Conservation (phyloP, 2,329 filamentous ascomycete species). For the Cylindrodendrum hubeiense region DNA sequence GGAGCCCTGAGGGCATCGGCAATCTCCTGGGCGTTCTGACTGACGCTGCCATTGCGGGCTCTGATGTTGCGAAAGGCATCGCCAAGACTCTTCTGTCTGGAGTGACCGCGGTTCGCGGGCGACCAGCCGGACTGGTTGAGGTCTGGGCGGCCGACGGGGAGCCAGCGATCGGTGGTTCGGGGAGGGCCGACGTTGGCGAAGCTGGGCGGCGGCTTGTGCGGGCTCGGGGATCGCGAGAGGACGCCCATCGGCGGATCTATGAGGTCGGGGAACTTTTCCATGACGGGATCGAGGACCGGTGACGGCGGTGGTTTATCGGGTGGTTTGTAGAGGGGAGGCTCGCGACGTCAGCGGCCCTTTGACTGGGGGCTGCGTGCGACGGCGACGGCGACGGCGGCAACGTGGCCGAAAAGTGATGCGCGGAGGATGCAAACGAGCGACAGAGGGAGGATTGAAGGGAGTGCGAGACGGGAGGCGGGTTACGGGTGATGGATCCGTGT, state of each 20-base stretch:
- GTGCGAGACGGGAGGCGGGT: slow-evolving; percentile 2
- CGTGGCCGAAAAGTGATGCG: slow-evolving; percentile 14
- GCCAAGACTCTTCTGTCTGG: slow-evolving; percentile 85
- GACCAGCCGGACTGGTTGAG: slow-evolving; percentile 40
- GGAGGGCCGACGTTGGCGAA: slow-evolving; percentile 46
- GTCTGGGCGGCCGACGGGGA: slow-evolving; percentile 40
- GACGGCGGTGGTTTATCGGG: neutral
- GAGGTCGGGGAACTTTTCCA: slow-evolving; percentile 71
- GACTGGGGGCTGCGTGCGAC: slow-evolving; percentile 5
- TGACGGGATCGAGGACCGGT: slow-evolving; percentile 37
- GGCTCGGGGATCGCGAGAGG: slow-evolving; percentile 44
- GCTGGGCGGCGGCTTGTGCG: slow-evolving; percentile 42
- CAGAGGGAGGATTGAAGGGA: slow-evolving; percentile 6
- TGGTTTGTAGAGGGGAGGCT: slow-evolving; percentile 5
- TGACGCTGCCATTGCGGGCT: slow-evolving; percentile 85
- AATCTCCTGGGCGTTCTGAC: slow-evolving; percentile 93
- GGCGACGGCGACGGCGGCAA: slow-evolving; percentile 4
- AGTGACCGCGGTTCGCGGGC: slow-evolving; percentile 64
- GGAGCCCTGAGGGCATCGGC: slow-evolving; percentile 92
- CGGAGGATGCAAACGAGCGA: slow-evolving; percentile 33
- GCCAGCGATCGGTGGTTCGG: slow-evolving; percentile 47
- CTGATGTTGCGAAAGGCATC: slow-evolving; percentile 90
- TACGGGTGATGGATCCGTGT: slow-evolving; percentile 20
- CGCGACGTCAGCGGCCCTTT: slow-evolving; percentile 1
- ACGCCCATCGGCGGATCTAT: slow-evolving; percentile 56